Conservation (phyloP, 106 monocot genomes). For the Dendrobium officinale region DNA sequence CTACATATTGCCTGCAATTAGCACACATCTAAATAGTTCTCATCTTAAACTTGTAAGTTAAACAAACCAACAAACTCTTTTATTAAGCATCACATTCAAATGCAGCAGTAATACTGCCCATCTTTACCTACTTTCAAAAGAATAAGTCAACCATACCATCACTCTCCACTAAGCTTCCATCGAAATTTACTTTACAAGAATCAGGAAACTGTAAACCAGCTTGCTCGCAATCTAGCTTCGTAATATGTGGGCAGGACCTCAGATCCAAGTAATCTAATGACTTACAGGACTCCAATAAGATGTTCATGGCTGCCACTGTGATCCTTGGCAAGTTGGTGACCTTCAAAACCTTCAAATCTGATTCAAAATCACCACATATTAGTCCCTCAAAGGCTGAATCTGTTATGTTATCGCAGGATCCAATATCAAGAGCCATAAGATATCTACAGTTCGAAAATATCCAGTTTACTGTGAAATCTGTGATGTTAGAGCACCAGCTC, state of each 20-base stretch:
- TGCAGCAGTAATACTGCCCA: background rate
- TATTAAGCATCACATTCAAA: background rate
- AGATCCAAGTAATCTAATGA: slow-evolving; percentile 61
- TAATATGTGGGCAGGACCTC: slow-evolving; percentile 56
- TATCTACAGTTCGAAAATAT: slow-evolving; percentile 54
- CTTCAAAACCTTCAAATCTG: slow-evolving; percentile 54
- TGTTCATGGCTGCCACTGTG: slow-evolving; percentile 46
- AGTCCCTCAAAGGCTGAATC: slow-evolving; percentile 60
- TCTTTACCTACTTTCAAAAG: slow-evolving; percentile 22
- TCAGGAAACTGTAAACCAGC: slow-evolving; percentile 64
- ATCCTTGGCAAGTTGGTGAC: slow-evolving; percentile 46
- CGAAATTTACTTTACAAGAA: slow-evolving; percentile 58
- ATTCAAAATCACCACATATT: slow-evolving; percentile 17
- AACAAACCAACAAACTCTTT: background rate
- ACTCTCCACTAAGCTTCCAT: slow-evolving; percentile 29
- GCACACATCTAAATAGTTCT: no score
- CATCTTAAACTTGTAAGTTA: background rate
- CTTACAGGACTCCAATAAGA: slow-evolving; percentile 50
- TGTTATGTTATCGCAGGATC: slow-evolving; percentile 69
- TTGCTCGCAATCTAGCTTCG: slow-evolving; percentile 45
- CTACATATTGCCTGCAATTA: no score
- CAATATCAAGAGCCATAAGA: slow-evolving; percentile 70
- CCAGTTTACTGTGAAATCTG: slow-evolving; percentile 38
- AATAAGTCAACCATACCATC: slow-evolving; percentile 32
- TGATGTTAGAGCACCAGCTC: slow-evolving; percentile 77